Base-by-base conservation (phyloP, 371 early-diverging fungal genomes). In the Apophysomyces ossiformis region DNA sequence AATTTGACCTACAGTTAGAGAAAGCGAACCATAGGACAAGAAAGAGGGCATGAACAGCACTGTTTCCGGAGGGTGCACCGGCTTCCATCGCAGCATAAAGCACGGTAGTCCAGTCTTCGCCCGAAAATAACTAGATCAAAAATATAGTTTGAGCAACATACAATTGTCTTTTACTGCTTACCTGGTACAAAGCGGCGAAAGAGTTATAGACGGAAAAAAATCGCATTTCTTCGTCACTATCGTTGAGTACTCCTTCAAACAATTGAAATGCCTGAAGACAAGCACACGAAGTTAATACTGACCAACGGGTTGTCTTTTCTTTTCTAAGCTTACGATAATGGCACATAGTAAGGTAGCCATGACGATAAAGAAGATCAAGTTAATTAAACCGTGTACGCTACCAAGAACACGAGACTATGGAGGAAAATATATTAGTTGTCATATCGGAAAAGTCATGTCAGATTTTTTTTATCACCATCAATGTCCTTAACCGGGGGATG, bases 81-180 rank as follows among this genome's bases (percentile, higher is more conserved):
- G 71, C 71, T 45, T 77, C 72, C 83, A 90, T 86, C 5, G 78
- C 78, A 58, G 72, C 74, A 57, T 87, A 88, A 9, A 90, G 63
- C 9, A 88, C 80, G 11, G 81, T 83, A 0, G 89, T 87, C 90
- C 90, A 90, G 69, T 89, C 83, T 63, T 88, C 89, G 36, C 89
- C 89, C 26, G 89, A 88, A 69, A 90, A 88, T 12, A 90, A 61
- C 87, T 86, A 66, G 56, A 63, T 6, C 46, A 9, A 37, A 16
- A n/a, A 9, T 63, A 57, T 60, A 41, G 37, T 18, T 13, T 50
- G n/a, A 16, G 26, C 16, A 15, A 2, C 41, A 41, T 41, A 41
- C 8, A 66, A 54, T 61, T 39, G 16, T 32, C 1, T 38, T 58
- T 58, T n/a, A 58, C 15, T 12, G 3, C 57, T 36, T 75, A 84